phyloP scores from a whole-genome alignment of 345 rosid species.

The Heritiera littoralis region DNA sequence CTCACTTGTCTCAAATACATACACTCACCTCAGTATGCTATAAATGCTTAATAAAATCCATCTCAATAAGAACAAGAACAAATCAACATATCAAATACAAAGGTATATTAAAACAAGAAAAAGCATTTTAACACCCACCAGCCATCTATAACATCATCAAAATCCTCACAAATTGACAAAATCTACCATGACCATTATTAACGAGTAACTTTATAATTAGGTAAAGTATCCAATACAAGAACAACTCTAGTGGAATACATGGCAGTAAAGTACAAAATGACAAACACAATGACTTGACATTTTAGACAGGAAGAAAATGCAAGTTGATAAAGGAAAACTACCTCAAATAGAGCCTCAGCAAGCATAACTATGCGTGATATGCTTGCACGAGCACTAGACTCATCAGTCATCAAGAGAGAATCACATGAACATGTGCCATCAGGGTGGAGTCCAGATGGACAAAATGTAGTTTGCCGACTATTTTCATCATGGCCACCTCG shows the following conservation, averaged over 20 bases:
- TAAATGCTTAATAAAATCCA: neutral
- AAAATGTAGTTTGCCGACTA: conserved; percentile 36
- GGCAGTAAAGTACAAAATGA: neutral
- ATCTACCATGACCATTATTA: neutral
- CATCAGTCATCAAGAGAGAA: conserved; percentile 42
- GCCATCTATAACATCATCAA: neutral
- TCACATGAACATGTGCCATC: conserved; percentile 70
- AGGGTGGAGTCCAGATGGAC: conserved; percentile 68
- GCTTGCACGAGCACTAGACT: conserved; percentile 55
- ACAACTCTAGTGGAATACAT: neutral
- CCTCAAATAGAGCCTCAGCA: conserved; percentile 86
- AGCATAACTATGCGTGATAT: conserved; percentile 79
- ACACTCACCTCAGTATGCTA: neutral
- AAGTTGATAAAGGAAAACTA: conserved; percentile 26
- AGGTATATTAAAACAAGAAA: neutral
- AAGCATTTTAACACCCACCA: neutral
- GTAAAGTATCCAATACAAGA: neutral
- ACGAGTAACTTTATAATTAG: neutral
- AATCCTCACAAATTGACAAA: neutral
- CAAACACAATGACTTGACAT: neutral
- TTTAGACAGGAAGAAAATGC: neutral
- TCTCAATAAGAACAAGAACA: neutral
- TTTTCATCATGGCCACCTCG: conserved; percentile 48
- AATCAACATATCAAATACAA: neutral
- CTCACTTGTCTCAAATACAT: neutral